A percentile compares a stretch with the other conserved stretches of the same genome.
These are phyloP conservation scores for Ambrosiella cleistominuta DNA, from an alignment of 2,329 filamentous ascomycete genomes.

Conservation along the genomic window DNA sequence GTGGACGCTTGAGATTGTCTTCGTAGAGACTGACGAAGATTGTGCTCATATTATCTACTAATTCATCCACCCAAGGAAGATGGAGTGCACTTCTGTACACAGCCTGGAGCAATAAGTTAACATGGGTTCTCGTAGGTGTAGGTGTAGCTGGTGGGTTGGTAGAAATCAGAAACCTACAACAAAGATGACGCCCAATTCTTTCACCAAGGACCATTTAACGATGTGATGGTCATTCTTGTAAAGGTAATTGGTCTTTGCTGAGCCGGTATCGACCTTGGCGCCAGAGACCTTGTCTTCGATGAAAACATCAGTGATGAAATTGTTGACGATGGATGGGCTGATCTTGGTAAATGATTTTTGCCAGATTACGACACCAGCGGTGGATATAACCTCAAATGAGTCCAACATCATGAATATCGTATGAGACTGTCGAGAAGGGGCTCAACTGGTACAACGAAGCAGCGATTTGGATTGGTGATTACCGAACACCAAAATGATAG, in stretches of 20 bases:
- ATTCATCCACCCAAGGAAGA: constrained; percentile 90
- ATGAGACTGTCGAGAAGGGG: neutral
- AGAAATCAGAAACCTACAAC: constrained; percentile 44
- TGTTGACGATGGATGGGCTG: constrained; percentile 73
- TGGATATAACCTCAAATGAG: constrained; percentile 90
- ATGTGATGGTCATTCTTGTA: constrained; percentile 91
- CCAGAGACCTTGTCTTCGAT: constrained; percentile 75
- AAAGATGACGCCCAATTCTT: constrained; percentile 88
- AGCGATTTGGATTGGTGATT: too few species aligned
- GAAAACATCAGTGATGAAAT: constrained; percentile 88
- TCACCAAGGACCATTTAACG: constrained; percentile 79
- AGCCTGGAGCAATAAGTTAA: constrained; percentile 36
- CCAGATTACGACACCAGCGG: constrained; percentile 93
- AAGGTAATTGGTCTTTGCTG: constrained; percentile 46
- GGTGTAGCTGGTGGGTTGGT: neutral
- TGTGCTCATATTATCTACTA: constrained; percentile 85
- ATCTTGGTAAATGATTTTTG: constrained; percentile 70
- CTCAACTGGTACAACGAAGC: neutral
- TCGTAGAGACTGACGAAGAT: constrained; percentile 84
- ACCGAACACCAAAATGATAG: too few species aligned
- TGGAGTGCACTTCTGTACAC: constrained; percentile 93
- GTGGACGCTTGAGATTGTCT: constrained; percentile 65
- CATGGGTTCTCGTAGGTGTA: neutral
- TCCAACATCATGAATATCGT: constrained; percentile 53
- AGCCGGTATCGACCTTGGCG: constrained; percentile 38